phyloP scores from a whole-genome alignment of 163 green algal genomes.

The Dunaliella salina region DNA sequence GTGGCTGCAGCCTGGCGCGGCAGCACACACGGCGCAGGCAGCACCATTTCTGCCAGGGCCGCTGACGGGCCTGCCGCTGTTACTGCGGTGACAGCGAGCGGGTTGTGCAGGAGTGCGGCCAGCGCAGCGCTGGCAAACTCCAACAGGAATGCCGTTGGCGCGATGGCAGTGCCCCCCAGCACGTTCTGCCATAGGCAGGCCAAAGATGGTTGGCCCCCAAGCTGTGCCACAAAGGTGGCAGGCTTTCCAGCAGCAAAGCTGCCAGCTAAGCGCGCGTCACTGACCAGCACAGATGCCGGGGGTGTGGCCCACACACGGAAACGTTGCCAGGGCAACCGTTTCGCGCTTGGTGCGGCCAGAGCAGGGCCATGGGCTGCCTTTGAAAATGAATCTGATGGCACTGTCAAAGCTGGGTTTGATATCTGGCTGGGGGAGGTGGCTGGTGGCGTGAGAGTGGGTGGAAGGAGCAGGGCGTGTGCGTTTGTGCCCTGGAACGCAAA shows the following conservation, averaged over 20 bases:
- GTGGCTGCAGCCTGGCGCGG: neutral
- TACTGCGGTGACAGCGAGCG: neutral
- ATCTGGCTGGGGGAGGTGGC: too few species aligned
- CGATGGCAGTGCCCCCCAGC: slow-evolving; percentile 34
- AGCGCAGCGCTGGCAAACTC: neutral
- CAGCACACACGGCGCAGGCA: neutral
- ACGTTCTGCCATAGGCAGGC: slow-evolving; percentile 35
- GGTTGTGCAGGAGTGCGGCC: neutral
- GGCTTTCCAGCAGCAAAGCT: neutral
- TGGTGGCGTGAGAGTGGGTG: neutral
- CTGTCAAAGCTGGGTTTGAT: too few species aligned
- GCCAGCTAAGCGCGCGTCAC: slow-evolving; percentile 6
- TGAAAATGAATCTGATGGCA: too few species aligned
- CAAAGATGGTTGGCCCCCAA: slow-evolving; percentile 19
- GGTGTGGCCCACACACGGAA: slow-evolving; percentile 27
- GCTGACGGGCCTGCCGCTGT: too few species aligned
- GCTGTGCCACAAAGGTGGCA: too few species aligned
- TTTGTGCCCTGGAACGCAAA: slow-evolving; percentile 65
- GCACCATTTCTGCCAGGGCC: neutral
- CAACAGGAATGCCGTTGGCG: neutral
- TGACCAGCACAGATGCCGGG: slow-evolving; percentile 20
- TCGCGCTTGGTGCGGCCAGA: too few species aligned
- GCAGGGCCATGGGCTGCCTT: too few species aligned
- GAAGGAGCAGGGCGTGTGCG: slow-evolving; percentile 50
- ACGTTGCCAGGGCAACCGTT: slow-evolving; percentile 2